Percentiles rank a stretch among this genome's conserved stretches.
These are phyloP conservation scores for Mortierella sp. DNA, from an alignment of 371 early-diverging fungal species.

Conservation along the genomic window DNA sequence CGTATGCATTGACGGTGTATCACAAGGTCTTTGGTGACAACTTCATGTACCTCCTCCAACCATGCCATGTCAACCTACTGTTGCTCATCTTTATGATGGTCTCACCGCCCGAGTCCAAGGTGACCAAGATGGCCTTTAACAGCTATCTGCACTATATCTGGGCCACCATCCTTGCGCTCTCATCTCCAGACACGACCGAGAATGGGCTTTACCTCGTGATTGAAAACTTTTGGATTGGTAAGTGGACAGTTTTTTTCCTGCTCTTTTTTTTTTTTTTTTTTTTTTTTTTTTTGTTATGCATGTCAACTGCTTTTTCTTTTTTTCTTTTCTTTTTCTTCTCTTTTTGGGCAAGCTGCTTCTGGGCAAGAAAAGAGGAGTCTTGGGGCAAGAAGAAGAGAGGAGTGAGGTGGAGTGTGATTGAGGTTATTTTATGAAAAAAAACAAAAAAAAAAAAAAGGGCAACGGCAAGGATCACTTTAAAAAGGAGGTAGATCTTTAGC, in stretches of 20 bases:
- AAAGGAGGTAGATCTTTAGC: no score
- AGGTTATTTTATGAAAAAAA: no score
- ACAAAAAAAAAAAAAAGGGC: no score
- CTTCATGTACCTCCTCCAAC: conserved; percentile 64
- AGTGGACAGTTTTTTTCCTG: conserved; percentile 7
- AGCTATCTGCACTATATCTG: conserved; percentile 70
- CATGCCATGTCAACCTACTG: conserved; percentile 71
- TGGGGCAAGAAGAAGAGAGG: no score
- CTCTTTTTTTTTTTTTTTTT: background rate
- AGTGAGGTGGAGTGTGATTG: no score
- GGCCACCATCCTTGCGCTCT: conserved; percentile 66
- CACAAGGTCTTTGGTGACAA: conserved; percentile 51
- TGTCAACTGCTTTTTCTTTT: background rate
- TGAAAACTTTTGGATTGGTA: conserved; percentile 75
- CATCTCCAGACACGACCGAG: conserved; percentile 68
- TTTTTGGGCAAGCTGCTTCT: no score
- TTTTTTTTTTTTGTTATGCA: background rate
- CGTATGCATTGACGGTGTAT: conserved; percentile 46
- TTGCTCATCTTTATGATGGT: conserved; percentile 62
- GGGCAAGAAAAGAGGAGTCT: no score
- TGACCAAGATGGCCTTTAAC: conserved; percentile 64
- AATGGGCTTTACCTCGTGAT: conserved; percentile 64
- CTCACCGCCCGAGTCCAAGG: conserved; percentile 55
- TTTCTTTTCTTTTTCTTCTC: background rate
- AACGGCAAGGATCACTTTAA: background rate